Conservation (phyloP, 805 yeast genomes). For the Candida krabiensis region DNA sequence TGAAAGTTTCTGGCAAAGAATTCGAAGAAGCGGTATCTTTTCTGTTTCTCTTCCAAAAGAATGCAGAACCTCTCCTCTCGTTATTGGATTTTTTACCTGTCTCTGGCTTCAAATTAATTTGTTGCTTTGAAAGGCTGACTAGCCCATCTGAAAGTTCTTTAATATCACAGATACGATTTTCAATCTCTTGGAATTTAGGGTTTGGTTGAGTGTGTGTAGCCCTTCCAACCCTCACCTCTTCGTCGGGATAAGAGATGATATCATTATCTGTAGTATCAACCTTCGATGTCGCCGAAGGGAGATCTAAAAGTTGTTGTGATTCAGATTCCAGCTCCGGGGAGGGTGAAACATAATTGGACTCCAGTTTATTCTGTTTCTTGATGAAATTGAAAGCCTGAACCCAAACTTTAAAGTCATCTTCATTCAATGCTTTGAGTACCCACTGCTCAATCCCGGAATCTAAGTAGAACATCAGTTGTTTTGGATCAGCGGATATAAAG, state of each 20-base stretch:
- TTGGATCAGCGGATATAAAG: slow-evolving; percentile 76
- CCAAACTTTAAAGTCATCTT: slow-evolving; percentile 78
- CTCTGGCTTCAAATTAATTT: slow-evolving; percentile 1
- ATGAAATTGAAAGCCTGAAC: slow-evolving; percentile 68
- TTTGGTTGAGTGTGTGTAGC: slow-evolving; percentile 4
- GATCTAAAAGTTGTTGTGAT: slow-evolving; percentile 6
- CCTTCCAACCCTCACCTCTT: slow-evolving; percentile 21
- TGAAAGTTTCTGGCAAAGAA: background rate
- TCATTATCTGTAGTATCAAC: slow-evolving; percentile 1
- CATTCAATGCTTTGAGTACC: slow-evolving; percentile 71
- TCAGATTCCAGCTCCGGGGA: slow-evolving; percentile 1
- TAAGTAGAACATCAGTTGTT: slow-evolving; percentile 66
- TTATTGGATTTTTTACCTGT: slow-evolving; percentile 5
- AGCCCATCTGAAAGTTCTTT: slow-evolving; percentile 16
- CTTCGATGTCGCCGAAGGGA: slow-evolving; percentile 18
- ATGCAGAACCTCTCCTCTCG: slow-evolving; percentile 19
- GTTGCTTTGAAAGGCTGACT: slow-evolving; percentile 7
- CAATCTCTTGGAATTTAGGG: slow-evolving; percentile 16
- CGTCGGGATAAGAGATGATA: slow-evolving; percentile 5
- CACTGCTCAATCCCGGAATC: slow-evolving; percentile 97
- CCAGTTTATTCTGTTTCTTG: slow-evolving; percentile 30
- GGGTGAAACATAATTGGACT: slow-evolving; percentile 4
- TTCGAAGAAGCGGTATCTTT: slow-evolving; percentile 9
- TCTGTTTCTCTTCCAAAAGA: slow-evolving; percentile 26
- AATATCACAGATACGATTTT: slow-evolving; percentile 17